Base-by-base conservation (phyloP, 2,329 filamentous ascomycete species). In the Alternaria conjuncta region DNA sequence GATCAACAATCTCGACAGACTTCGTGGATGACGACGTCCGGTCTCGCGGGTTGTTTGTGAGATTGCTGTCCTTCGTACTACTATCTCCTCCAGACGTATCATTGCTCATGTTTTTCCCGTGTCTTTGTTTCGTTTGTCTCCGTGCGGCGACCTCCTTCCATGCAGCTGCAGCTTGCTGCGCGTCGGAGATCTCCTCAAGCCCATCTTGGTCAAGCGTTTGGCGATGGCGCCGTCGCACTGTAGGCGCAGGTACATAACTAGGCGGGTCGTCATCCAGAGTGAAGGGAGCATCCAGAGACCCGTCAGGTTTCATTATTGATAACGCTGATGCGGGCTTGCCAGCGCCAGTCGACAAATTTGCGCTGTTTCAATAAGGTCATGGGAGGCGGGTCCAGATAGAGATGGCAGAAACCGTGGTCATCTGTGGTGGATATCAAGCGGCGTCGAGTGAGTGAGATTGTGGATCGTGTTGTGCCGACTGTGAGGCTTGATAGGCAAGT, bases 191-290 rank as follows among this genome's bases (percentile, higher is more conserved):
- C 26, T 60, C 51, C 51, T 63, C 45, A 32, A 63, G 45, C 26
- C 53, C 57, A 60, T 60, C 57, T 20, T 60, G 25, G 12, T 60
- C 61, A 13, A 63, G 51, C 9, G 50, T 63, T 25, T 60, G 61
- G 7, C 36, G 46, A 45, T 45, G 30, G 12, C 21, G 51, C 30
- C 51, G 13, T 28, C 28, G 55, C 21, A 25, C 49, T 8, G 45
- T 18, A 7, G 26, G 8, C 6, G n/a, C n/a, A 26, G 60, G 43
- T 15, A 25, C 10, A 47, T 44, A 21, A 41, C 13, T 6, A 15
- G 55, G 26, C 32, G 32, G 4, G 3, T 51, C 44, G 15, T 55
- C 49, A 9, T 59, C 57, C 15, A 63, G 26, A 23, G 45, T 53
- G 51, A 63, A 60, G 10, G 61, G 60, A n/a, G 60, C 43, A 7